Percentiles rank a stretch among this genome's conserved stretches.
These are phyloP conservation scores for Ophiocordyceps camponoti-saundersi DNA, from an alignment of 2,329 filamentous ascomycete species.

Conservation along the genomic window DNA sequence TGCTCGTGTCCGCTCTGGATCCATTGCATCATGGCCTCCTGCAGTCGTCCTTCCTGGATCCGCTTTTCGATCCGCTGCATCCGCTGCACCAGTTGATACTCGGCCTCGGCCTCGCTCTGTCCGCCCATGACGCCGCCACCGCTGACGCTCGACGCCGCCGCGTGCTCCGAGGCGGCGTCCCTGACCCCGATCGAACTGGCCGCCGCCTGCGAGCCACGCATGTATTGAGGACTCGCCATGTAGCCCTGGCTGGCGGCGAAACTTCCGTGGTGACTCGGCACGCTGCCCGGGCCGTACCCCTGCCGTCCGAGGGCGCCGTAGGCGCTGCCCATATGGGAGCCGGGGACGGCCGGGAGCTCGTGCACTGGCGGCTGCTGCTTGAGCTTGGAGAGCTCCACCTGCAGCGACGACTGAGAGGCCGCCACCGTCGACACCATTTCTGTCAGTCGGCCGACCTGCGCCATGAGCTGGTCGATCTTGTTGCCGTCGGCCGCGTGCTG, in stretches of 20 bases:
- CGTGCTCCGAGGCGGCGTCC: conserved; percentile 15
- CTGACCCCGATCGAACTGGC: conserved; percentile 13
- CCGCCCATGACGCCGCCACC: conserved; percentile 16
- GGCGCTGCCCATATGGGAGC: conserved; percentile 5
- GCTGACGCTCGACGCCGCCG: conserved; percentile 17
- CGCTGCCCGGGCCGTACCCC: conserved; percentile 10
- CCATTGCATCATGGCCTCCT: conserved; percentile 49
- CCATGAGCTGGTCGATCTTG: conserved; percentile 60
- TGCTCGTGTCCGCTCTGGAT: conserved; percentile 46
- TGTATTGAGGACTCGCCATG: conserved; percentile 19
- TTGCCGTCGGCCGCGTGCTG: conserved; percentile 31
- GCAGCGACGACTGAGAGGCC: conserved; percentile 48
- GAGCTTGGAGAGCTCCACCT: conserved; percentile 44
- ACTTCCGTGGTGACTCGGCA: conserved; percentile 15
- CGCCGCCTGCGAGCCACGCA: conserved; percentile 15
- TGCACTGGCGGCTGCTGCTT: conserved; percentile 31
- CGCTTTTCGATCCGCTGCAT: conserved; percentile 43
- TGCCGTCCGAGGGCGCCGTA: conserved; percentile 6
- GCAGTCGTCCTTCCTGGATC: conserved; percentile 43
- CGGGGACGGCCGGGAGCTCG: conserved; percentile 20
- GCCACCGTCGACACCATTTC: conserved; percentile 57
- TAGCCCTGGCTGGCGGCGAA: conserved; percentile 17
- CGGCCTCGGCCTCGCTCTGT: conserved; percentile 16
- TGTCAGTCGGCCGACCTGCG: conserved; percentile 47
- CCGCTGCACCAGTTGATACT: conserved; percentile 34